These are phyloP conservation scores for Paxillus involutus DNA, from an alignment of 768 basidiomycete genomes.

Conservation along the genomic window DNA sequence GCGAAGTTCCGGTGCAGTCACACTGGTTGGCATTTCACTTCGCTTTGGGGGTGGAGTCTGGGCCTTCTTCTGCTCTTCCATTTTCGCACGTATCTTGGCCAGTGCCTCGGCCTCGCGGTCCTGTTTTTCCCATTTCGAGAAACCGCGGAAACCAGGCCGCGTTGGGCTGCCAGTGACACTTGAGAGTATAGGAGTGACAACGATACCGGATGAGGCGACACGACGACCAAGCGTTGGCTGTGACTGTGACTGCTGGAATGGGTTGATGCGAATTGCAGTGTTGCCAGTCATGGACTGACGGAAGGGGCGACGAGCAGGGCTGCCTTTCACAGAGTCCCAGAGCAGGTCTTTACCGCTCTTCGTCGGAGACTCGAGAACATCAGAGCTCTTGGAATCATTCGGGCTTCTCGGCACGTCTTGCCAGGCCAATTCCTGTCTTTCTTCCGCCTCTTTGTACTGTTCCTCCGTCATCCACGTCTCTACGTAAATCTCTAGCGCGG, in stretches of 20 bases:
- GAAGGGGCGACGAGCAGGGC: conserved; percentile 40
- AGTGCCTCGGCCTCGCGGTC: conserved; percentile 81
- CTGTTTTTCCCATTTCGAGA: conserved; percentile 86
- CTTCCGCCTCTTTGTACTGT: conserved; percentile 65
- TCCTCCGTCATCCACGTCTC: conserved; percentile 80
- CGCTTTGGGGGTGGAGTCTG: conserved; percentile 35
- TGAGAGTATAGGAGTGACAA: conserved; percentile 24
- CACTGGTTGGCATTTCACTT: conserved; percentile 28
- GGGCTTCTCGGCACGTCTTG: conserved; percentile 53
- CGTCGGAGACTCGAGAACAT: conserved; percentile 36
- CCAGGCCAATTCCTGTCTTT: conserved; percentile 62
- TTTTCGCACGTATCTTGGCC: conserved; percentile 61
- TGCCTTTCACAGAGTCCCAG: conserved; percentile 60
- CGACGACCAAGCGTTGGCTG: conserved; percentile 43
- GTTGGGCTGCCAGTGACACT: conserved; percentile 59
- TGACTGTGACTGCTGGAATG: conserved; percentile 39
- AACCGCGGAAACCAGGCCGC: conserved; percentile 41
- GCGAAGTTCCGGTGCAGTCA: conserved; percentile 22
- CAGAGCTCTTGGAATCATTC: conserved; percentile 43
- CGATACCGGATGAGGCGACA: conserved; percentile 36
- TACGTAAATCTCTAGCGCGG: conserved; percentile 69
- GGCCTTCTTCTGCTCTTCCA: conserved; percentile 44
- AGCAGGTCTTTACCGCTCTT: conserved; percentile 65
- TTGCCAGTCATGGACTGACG: conserved; percentile 49
- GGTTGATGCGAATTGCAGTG: conserved; percentile 47